Conservation (phyloP, 2,329 filamentous ascomycete genomes). For the Colletotrichum sidae region DNA sequence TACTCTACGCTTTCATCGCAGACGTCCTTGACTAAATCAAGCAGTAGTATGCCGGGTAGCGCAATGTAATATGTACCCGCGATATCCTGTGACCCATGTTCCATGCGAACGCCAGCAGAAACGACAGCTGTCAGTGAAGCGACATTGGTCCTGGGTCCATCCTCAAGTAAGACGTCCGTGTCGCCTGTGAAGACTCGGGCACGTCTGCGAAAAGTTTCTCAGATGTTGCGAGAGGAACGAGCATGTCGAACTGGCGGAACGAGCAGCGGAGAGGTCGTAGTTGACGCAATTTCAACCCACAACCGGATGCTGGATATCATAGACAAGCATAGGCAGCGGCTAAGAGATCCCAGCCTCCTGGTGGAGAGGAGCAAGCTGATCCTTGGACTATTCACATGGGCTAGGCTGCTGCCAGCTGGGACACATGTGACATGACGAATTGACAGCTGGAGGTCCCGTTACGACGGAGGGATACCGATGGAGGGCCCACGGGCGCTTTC, state of each 20-base stretch:
- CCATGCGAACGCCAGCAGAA: constrained; percentile 4
- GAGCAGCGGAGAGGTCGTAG: too few relatives aligned
- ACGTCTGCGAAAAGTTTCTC: background rate
- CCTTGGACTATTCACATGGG: too few relatives aligned
- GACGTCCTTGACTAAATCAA: too few relatives aligned
- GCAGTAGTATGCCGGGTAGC: too few relatives aligned
- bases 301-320: too few relatives aligned
- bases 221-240: too few relatives aligned
- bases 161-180: constrained; percentile 6
- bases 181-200: constrained; percentile 7
- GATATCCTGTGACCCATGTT: constrained; percentile 3
- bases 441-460: constrained; percentile 15
- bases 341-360: too few relatives aligned
- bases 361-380: too few relatives aligned
- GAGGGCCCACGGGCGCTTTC: background rate
- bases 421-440: background rate
- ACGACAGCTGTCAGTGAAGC: constrained; percentile 30
- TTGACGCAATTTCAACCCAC: too few relatives aligned
- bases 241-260: too few relatives aligned
- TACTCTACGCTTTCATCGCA: background rate
- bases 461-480: constrained; percentile 2
- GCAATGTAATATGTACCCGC: too few relatives aligned
- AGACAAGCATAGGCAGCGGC: too few relatives aligned
- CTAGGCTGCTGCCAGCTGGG: constrained; percentile 2
- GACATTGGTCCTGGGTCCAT: constrained; percentile 1